phyloP scores from a whole-genome alignment of 2,329 filamentous ascomycete species.

The Pseudocercospora fijiensis region DNA sequence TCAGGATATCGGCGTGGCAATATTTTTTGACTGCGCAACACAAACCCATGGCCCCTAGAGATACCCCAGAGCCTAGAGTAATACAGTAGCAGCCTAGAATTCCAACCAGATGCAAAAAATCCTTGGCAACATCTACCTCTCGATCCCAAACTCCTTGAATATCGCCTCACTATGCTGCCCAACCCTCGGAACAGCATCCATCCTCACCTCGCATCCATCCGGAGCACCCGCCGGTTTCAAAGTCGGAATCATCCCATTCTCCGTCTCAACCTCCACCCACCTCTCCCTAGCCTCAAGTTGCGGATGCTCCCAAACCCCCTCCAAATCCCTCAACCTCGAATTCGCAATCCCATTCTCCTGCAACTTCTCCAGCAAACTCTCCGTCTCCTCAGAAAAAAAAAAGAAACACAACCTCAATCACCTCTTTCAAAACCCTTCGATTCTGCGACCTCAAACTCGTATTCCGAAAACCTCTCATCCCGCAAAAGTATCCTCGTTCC shows the following conservation, averaged over 20 bases:
- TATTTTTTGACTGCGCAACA: not conserved
- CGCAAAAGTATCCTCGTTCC: conserved; percentile 43
- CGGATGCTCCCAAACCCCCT: conserved; percentile 55
- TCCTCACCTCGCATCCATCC: conserved; percentile 37
- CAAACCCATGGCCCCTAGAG: not conserved
- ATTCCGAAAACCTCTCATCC: conserved; percentile 49
- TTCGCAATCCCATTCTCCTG: conserved; percentile 56
- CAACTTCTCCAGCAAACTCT: conserved; percentile 45
- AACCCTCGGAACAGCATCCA: conserved; percentile 50
- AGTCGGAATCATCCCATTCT: conserved; percentile 49
- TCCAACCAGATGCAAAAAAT: not conserved
- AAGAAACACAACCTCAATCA: conserved; percentile 51
- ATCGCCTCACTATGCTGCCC: conserved; percentile 54
- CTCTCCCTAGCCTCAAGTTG: conserved; percentile 53
- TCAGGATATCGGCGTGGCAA: not conserved
- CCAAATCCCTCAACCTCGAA: conserved; percentile 57
- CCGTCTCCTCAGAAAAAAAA: too few species aligned
- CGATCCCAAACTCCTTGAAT: conserved; percentile 45
- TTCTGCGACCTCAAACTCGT: conserved; percentile 52
- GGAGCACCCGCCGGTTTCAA: conserved; percentile 52
- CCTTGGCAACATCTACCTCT: not conserved
- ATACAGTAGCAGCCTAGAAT: too few species aligned
- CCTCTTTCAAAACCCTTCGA: conserved; percentile 47
- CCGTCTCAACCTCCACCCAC: conserved; percentile 54
- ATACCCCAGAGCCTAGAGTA: not conserved